Conservation (phyloP, 176 grass and related monocot genomes). For the bread wheat (Triticum aestivum) region DNA sequence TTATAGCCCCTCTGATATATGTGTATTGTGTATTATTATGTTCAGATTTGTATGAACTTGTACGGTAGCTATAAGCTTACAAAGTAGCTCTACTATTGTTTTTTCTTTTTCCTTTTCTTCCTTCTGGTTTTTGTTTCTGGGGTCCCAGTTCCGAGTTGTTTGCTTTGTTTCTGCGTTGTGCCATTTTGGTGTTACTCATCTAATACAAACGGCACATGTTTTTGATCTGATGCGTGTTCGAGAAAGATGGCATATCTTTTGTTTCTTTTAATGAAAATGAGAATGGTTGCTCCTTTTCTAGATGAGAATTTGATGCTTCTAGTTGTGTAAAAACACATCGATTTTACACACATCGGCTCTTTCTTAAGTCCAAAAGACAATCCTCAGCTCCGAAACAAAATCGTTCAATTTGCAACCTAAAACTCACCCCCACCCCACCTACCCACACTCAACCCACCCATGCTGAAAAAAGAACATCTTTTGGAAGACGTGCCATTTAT, state of each 20-base stretch:
- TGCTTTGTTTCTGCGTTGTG: background rate
- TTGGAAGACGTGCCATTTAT: background rate
- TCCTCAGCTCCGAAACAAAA: background rate
- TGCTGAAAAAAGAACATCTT: background rate
- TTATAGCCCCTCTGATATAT: background rate
- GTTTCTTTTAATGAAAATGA: background rate
- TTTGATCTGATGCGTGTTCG: background rate
- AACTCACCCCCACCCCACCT: background rate
- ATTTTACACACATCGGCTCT: background rate
- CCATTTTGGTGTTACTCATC: background rate
- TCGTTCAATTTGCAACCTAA: background rate
- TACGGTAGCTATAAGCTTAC: background rate
- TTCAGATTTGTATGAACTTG: background rate
- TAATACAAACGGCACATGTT: background rate
- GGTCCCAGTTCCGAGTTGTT: background rate
- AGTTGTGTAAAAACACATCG: background rate
- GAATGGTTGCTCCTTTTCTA: background rate
- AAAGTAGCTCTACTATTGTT: background rate
- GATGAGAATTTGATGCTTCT: conserved; percentile 14
- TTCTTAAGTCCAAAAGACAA: background rate
- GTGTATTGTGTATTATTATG: background rate
- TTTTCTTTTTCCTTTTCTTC: background rate
- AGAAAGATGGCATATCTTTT: background rate
- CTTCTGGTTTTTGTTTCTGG: background rate
- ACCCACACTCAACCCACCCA: background rate